A percentile compares a stretch with the other conserved stretches of the same genome.
These are phyloP conservation scores for Agaricus blazei DNA, from an alignment of 768 basidiomycete genomes.

Conservation along the genomic window DNA sequence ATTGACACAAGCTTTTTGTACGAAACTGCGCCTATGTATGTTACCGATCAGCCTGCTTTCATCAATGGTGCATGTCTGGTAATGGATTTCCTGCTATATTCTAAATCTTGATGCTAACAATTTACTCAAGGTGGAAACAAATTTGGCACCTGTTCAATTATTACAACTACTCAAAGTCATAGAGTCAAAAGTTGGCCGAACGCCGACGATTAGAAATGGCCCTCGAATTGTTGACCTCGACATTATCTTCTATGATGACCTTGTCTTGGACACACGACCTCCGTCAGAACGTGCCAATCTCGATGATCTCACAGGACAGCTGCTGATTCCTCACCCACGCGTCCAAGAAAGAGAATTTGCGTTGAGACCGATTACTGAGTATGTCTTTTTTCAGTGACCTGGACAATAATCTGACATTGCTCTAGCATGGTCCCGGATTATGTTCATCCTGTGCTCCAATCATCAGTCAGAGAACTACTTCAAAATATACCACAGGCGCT, in stretches of 20 bases:
- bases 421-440: constrained; percentile 76
- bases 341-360: constrained; percentile 89
- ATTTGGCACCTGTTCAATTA: constrained; percentile 52
- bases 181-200: constrained; percentile 72
- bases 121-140: constrained; percentile 68
- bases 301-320: constrained; percentile 57
- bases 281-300: constrained; percentile 31
- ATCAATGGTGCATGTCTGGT: constrained; percentile 91
- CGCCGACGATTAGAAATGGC: constrained; percentile 75
- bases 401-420: neutral
- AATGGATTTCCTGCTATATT: constrained; percentile 23
- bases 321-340: constrained; percentile 83
- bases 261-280: constrained; percentile 52
- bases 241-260: constrained; percentile 67
- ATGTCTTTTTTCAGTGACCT: constrained; percentile 22
- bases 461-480: constrained; percentile 44
- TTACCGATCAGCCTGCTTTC: constrained; percentile 83
- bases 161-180: constrained; percentile 65
- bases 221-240: constrained; percentile 91
- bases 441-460: constrained; percentile 55
- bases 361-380: constrained; percentile 85
- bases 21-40: constrained; percentile 94
- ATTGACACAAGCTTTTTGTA: constrained; percentile 87
- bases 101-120: neutral
- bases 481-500: constrained; percentile 27